A percentile compares a stretch with the other conserved stretches of the same genome.
Evolutionary conservation across 1,284 basidiomycete genomes (phyloP).

Genomic region (Pascua sp.): DNA sequence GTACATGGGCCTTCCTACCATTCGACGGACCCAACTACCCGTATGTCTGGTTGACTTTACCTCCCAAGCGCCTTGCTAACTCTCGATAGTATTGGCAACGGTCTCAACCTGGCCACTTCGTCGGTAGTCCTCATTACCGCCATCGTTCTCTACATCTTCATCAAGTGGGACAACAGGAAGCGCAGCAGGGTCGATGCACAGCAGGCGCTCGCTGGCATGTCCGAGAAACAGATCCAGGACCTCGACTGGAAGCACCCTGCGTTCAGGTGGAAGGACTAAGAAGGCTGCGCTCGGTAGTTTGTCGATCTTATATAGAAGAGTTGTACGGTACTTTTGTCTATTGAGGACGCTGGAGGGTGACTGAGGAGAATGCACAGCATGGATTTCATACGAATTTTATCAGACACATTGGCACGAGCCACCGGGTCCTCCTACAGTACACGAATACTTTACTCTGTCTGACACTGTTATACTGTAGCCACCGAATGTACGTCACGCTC

Average conservation of each 20-base stretch:
- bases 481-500: too few relatives aligned
- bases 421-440: too few relatives aligned
- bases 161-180: slow-evolving; percentile 10
- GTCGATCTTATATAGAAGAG: too few relatives aligned
- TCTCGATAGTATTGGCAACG: slow-evolving; percentile 14
- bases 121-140: slow-evolving; percentile 7
- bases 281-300: too few relatives aligned
- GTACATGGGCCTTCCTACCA: slow-evolving; percentile 13
- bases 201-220: not conserved
- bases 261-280: slow-evolving; percentile 8
- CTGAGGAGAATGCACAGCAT: too few relatives aligned
- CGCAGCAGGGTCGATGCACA: slow-evolving; percentile 11
- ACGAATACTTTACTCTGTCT: too few relatives aligned
- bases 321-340: too few relatives aligned
- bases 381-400: too few relatives aligned
- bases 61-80: not conserved
- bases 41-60: not conserved
- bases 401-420: too few relatives aligned
- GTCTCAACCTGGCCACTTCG: slow-evolving; percentile 17
- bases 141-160: slow-evolving; percentile 3
- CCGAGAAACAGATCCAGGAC: slow-evolving; percentile 7
- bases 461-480: too few relatives aligned
- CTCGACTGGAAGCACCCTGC: slow-evolving; percentile 19
- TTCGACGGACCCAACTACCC: slow-evolving; percentile 9
- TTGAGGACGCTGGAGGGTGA: too few relatives aligned